Evolutionary conservation across 176 grass and related monocot genomes (phyloP).

Genomic region (Avena insularis): DNA sequence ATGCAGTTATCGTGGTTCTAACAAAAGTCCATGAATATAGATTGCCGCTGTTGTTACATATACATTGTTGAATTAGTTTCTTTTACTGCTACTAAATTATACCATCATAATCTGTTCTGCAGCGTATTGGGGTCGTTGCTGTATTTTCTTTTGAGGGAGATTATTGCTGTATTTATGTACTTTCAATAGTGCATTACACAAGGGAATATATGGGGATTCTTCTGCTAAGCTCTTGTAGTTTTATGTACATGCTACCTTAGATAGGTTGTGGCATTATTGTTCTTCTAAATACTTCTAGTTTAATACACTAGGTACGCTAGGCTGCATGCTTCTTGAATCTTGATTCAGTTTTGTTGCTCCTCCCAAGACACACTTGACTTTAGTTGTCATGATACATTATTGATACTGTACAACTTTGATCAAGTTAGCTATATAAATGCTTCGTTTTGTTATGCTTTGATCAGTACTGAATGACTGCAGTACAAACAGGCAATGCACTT

Average conservation of each 20-base stretch:
- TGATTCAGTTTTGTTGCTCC: neutral
- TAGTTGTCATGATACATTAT: neutral
- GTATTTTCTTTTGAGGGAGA: neutral
- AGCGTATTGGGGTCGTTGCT: neutral
- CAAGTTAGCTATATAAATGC: neutral
- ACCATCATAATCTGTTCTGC: neutral
- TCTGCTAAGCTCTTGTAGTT: neutral
- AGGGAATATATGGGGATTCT: neutral
- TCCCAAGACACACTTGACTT: neutral
- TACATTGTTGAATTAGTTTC: neutral
- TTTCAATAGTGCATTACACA: neutral
- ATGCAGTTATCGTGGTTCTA: neutral
- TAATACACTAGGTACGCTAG: neutral
- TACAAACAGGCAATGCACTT: slow-evolving; percentile 6
- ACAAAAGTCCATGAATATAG: neutral
- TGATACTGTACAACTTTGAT: neutral
- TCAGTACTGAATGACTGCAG: neutral
- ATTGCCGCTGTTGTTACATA: neutral
- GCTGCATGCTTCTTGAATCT: slow-evolving; percentile 26
- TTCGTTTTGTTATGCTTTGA: neutral
- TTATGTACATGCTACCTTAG: neutral
- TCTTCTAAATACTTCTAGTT: neutral
- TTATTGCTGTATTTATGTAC: neutral
- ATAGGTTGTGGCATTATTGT: slow-evolving; percentile 10
- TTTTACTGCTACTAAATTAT: neutral